Evolutionary conservation across 2,329 filamentous ascomycete genomes (phyloP).

Genomic region (Aspergillus terreus): DNA sequence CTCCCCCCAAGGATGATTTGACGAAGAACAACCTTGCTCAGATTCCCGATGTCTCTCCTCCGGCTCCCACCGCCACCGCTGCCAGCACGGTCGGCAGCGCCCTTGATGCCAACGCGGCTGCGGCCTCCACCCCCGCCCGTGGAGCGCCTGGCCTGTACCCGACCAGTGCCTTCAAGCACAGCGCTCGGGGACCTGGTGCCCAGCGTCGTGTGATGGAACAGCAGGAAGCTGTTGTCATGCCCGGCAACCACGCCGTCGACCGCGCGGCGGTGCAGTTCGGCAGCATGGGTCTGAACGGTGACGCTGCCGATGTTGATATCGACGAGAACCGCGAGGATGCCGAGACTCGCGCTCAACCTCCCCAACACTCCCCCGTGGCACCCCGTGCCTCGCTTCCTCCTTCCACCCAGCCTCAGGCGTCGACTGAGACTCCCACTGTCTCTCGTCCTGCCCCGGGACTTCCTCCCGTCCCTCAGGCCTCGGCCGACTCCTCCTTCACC

Average conservation of each 20-base stretch:
- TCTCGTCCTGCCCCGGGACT: slow-evolving; percentile 61
- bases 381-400: slow-evolving; percentile 86
- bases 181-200: slow-evolving; percentile 74
- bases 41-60: slow-evolving; percentile 75
- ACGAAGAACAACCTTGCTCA: slow-evolving; percentile 92
- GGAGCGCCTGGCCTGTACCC: slow-evolving; percentile 70
- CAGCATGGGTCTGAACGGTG: slow-evolving; percentile 83
- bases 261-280: slow-evolving; percentile 93
- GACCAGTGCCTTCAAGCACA: slow-evolving; percentile 69
- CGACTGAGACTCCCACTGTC: slow-evolving; percentile 41
- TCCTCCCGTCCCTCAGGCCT: slow-evolving; percentile 56
- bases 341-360: slow-evolving; percentile 89
- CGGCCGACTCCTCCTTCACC: slow-evolving; percentile 45
- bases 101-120: slow-evolving; percentile 64
- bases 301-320: slow-evolving; percentile 59
- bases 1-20: slow-evolving; percentile 74
- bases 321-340: slow-evolving; percentile 94
- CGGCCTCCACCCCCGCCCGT: slow-evolving; percentile 50
- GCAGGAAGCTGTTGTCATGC: slow-evolving; percentile 97
- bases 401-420: slow-evolving; percentile 36
- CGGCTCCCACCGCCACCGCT: slow-evolving; percentile 73
- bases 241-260: slow-evolving; percentile 91
- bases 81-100: slow-evolving; percentile 88
- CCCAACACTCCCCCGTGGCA: slow-evolving; percentile 84
- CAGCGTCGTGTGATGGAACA: slow-evolving; percentile 88